Percentiles rank a stretch among this genome's conserved stretches.
Conservation (phyloP, 2,329 filamentous ascomycete genomes). For the Calonectria henricotiae region DNA sequence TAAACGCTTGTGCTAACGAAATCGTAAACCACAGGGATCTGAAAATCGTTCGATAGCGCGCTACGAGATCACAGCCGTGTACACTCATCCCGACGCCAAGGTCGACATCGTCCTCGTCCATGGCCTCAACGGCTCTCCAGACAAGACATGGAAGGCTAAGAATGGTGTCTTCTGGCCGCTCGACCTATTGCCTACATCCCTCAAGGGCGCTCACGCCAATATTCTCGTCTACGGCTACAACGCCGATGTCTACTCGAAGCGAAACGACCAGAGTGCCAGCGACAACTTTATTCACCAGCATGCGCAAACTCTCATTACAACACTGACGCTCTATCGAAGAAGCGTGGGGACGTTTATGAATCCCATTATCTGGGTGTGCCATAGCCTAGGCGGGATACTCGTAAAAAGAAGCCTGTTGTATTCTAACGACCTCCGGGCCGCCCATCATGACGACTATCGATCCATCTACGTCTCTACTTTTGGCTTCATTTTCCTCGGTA, state of each 20-base stretch:
- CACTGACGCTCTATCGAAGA: conserved; percentile 75
- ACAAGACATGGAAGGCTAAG: conserved; percentile 74
- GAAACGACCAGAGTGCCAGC: conserved; percentile 70
- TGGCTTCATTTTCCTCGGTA: conserved; percentile 83
- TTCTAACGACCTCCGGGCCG: conserved; percentile 74
- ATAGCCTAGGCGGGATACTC: conserved; percentile 82
- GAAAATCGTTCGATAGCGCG: conserved; percentile 58
- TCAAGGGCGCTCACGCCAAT: conserved; percentile 73
- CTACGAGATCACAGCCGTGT: conserved; percentile 74
- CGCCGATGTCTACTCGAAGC: conserved; percentile 73
- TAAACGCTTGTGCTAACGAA: conserved; percentile 20
- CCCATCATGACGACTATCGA: conserved; percentile 75
- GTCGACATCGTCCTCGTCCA: conserved; percentile 81
- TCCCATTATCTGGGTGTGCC: conserved; percentile 84
- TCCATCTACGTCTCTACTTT: conserved; percentile 84
- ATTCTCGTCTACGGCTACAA: conserved; percentile 84
- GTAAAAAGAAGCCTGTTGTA: conserved; percentile 80
- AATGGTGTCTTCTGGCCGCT: conserved; percentile 79
- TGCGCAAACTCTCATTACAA: conserved; percentile 78
- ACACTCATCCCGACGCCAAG: conserved; percentile 72
- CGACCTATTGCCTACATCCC: conserved; percentile 75
- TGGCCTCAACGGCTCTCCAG: conserved; percentile 78
- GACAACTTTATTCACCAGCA: conserved; percentile 81
- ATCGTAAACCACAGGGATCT: conserved; percentile 58
- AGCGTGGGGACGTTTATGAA: conserved; percentile 71